Percentiles rank a stretch among this genome's conserved stretches.
Evolutionary conservation across 1,284 basidiomycete species (phyloP).

Genomic region (Cryptococcus wingfieldii): DNA sequence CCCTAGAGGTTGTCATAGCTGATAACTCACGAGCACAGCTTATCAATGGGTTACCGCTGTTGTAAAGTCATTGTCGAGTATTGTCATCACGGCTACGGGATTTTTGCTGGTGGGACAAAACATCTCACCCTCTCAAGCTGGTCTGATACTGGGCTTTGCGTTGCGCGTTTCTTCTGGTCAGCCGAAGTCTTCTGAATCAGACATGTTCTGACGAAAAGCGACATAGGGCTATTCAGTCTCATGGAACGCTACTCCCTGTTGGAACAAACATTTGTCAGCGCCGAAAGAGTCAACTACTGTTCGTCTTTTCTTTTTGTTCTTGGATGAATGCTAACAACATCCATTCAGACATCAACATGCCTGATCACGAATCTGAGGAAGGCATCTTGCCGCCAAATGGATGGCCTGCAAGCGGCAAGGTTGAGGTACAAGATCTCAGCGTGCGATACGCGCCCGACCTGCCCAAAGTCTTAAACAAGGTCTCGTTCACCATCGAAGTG

Average conservation of each 20-base stretch:
- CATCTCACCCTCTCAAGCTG: slow-evolving; percentile 48
- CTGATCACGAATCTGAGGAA: slow-evolving; percentile 23
- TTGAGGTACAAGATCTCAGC: slow-evolving; percentile 61
- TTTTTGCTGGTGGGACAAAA: slow-evolving; percentile 48
- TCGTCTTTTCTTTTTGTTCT: slow-evolving; percentile 4
- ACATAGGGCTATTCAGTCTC: slow-evolving; percentile 31
- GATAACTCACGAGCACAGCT: slow-evolving; percentile 2
- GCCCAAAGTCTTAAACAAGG: slow-evolving; percentile 65
- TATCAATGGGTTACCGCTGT: slow-evolving; percentile 38
- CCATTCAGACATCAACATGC: slow-evolving; percentile 33
- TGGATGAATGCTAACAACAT: slow-evolving; percentile 46
- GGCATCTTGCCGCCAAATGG: slow-evolving; percentile 48
- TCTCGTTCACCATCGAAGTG: slow-evolving; percentile 58
- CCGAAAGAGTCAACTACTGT: slow-evolving; percentile 51
- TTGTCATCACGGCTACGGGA: slow-evolving; percentile 44
- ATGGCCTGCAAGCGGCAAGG: slow-evolving; percentile 64
- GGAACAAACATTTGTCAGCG: slow-evolving; percentile 44
- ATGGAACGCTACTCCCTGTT: slow-evolving; percentile 29
- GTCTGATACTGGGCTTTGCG: slow-evolving; percentile 50
- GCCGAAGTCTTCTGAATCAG: neutral
- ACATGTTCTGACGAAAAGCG: neutral
- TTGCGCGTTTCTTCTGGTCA: slow-evolving; percentile 42
- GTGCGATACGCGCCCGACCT: slow-evolving; percentile 67
- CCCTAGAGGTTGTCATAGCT: neutral
- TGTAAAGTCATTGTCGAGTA: slow-evolving; percentile 29